Base-by-base conservation (phyloP, 352 stramenopile species). In the Globisporangium polare region DNA sequence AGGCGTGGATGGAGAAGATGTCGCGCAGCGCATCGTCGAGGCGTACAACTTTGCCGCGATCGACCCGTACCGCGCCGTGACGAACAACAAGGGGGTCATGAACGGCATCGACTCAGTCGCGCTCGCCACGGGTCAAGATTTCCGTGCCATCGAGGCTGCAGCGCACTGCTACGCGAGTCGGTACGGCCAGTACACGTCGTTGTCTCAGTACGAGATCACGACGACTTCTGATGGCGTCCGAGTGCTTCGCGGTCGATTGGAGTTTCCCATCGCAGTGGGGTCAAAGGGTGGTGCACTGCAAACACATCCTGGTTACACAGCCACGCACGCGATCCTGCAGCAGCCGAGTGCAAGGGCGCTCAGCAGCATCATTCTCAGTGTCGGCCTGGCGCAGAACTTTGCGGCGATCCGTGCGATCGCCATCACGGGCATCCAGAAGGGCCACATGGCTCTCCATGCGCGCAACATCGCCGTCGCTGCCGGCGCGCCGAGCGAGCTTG, bases 1-100 rank as follows among this genome's bases (percentile, higher is more conserved):
- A 66, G 87, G 83, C 54, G 85, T 90, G 13, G 77, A 84, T 18
- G 87, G 85, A 29, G 74, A 83, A 53, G 77, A 84, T 17, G 82
- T 96, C n/a, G 85, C 83, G 0, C 63, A 68, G 57, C 80, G 82
- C 46, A 92, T 96, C 54, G 62, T 96, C 7, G 85, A 94, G 50
- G 87, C 87, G 5, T 93, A 88, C 77, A 89, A 90, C 63, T 96
- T 96, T 69, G 87, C 87, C 5, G 79, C 77, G 22, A 65, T 91
- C 22, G 87, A 96, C 42, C 87, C 87, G 45, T 96, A 85, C 64
- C 80, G 87, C 33, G 87, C 87, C 5, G 84, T 93, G 60, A 95
- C 86, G 35, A 86, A 96, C 71, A 96, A 96, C 77, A 96, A 96
- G 74, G 87, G 87, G 37, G 91, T 96, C 58, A 93, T 96, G 81